Percentiles rank a stretch among this genome's conserved stretches.
phyloP scores from a whole-genome alignment of 1,139 yeast species.

The Magnusiomyces ingens region DNA sequence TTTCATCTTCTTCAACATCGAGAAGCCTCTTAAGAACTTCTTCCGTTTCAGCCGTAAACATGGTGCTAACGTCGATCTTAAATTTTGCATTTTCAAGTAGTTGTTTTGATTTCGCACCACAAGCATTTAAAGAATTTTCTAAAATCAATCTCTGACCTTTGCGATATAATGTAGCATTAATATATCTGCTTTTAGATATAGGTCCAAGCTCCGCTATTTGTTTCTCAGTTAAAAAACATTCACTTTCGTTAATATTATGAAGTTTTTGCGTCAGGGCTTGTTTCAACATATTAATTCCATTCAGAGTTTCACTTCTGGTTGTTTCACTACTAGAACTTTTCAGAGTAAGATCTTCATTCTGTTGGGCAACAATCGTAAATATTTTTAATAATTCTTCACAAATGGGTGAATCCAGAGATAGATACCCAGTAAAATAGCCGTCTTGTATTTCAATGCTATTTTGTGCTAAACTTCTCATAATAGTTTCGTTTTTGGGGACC shows the following conservation, averaged over 20 bases:
- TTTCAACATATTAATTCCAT: not conserved
- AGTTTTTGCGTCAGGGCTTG: not conserved
- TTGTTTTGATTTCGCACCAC: not conserved
- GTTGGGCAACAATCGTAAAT: not conserved
- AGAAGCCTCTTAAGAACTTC: too few relatives aligned
- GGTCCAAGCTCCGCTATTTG: not conserved
- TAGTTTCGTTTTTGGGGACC: conserved; percentile 9
- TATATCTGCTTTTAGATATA: not conserved
- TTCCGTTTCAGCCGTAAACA: not conserved
- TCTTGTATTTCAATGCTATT: not conserved
- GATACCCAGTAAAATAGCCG: not conserved
- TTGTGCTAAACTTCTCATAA: conserved; percentile 3
- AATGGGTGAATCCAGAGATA: not conserved
- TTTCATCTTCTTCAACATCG: too few relatives aligned
- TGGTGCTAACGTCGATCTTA: not conserved
- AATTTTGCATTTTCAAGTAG: not conserved
- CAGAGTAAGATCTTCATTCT: not conserved
- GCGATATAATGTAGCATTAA: not conserved
- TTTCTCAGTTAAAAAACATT: not conserved
- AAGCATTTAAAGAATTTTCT: not conserved
- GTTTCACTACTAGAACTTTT: not conserved
- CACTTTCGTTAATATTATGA: not conserved
- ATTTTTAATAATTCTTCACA: not conserved
- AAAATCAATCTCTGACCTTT: conserved; percentile 2
- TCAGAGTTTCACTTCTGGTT: not conserved